Percentiles rank a stretch among this genome's conserved stretches.
Conservation (phyloP, 2,329 filamentous ascomycete species). For the Monosporascus sp. region DNA sequence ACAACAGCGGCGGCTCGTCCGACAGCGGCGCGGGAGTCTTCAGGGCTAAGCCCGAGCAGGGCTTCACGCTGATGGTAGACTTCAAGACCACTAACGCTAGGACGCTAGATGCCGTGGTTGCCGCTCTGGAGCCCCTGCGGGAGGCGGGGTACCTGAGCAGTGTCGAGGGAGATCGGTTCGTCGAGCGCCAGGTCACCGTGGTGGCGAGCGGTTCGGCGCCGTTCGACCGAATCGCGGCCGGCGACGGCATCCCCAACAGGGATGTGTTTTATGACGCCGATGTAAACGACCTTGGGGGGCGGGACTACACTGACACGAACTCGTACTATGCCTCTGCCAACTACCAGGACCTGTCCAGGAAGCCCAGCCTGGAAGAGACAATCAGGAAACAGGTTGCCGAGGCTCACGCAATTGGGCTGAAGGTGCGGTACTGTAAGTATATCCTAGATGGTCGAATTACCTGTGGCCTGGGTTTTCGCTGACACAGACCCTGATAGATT, state of each 20-base stretch:
- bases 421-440: conserved; percentile 25
- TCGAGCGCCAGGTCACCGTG: conserved; percentile 19
- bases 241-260: conserved; percentile 17
- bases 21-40: conserved; percentile 10
- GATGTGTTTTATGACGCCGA: conserved; percentile 24
- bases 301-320: conserved; percentile 15
- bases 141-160: conserved; percentile 22
- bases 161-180: conserved; percentile 14
- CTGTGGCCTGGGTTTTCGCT: conserved; percentile 1
- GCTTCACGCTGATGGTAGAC: conserved; percentile 21
- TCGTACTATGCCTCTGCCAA: conserved; percentile 24
- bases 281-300: conserved; percentile 11
- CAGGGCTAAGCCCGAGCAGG: conserved; percentile 14
- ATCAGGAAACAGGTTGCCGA: conserved; percentile 13
- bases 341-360: conserved; percentile 17
- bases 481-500: conserved; percentile 10
- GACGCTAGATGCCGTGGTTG: conserved; percentile 21
- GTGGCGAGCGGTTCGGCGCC: conserved; percentile 22
- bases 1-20: conserved; percentile 18
- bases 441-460: too few relatives aligned
- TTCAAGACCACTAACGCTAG: conserved; percentile 20
- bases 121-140: conserved; percentile 21
- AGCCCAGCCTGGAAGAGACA: conserved; percentile 11
- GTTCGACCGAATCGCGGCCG: conserved; percentile 18
- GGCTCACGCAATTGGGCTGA: conserved; percentile 19